Evolutionary conservation across 2,329 filamentous ascomycete species (phyloP), one percentile per base, ranked within the genome.

Genomic region (Sporothrix globosa): DNA sequence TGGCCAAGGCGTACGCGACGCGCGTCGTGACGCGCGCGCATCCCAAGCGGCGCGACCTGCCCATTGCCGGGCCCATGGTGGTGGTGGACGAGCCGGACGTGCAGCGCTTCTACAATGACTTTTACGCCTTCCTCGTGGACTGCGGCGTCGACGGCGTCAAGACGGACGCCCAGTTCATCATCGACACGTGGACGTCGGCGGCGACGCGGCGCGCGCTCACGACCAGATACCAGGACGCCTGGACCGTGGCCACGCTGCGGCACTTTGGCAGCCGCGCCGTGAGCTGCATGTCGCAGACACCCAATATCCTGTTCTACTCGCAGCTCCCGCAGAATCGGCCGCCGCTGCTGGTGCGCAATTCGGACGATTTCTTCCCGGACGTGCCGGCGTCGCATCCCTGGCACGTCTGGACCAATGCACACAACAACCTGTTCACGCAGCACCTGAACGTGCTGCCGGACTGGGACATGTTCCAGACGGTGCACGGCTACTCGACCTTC

Each of bases 371-470:
- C 83, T 97, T 96, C 79, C 96, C 96, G 0, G 88, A 93, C 58
- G 86, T 93, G 4, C 87, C 90, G 0, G 86, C 88, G 0, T 93
- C 91, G 7, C 96, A 99, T 73, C 88, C 94, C 0, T 99, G 96
- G 95, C 96, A 99, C 79, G 86, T 98, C 48, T 99, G 96, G 84
- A 88, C 91, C 73, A 99, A 98, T 77, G 95, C 95, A 0, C 92
- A 97, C 80, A 97, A 97, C 78, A 85, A 88, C 44, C 83, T 98
- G 0, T 83, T 98, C 17, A 94, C 91, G 1, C 89, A 92, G 73
- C 90, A 96, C 76, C 83, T 98, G 44, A 97, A 97, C 75, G 87
- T 93, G 0, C 81, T 98, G 0, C 95, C 96, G 0, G 94, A 97
- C 79, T 90, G 88, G 87, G 88, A 90, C 74, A 90, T 90, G 88